Evolutionary conservation across 805 yeast species (phyloP), one percentile per base, ranked within the genome.

Genomic region (Pichia thaimueangensis): DNA sequence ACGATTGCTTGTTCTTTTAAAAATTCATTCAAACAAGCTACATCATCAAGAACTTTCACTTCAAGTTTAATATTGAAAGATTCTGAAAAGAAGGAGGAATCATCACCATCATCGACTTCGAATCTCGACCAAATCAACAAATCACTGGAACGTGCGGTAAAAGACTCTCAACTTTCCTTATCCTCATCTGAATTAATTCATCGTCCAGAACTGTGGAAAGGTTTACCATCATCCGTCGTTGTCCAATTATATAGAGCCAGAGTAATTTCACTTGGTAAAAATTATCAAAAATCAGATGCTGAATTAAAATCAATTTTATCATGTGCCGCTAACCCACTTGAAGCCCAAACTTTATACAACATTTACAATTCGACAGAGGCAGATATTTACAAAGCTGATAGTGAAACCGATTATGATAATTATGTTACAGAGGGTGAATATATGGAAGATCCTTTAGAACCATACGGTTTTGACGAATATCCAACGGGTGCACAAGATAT

Each of bases 401-500:
- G 66, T 21, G 65, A 67, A 21, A 63, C 65, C 36, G 65, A 72
- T 35, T 68, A 67, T 41, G 69, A 65, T 31, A 64, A 63, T 43
- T 69, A 64, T 37, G 64, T 67, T 35, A 58, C 62, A 6, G 59
- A 56, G 30, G 63, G 63, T 47, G 55, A 54, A 17, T 59, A 50
- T 34, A 50, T 58, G 55, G 57, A 56, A 35, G 60, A 55, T 21
- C 41, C 42, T 9, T 41, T 47, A 13, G 63, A 60, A 43, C 66
- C 70, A n/a, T 76, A 71, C 51, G 70, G 71, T 53, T 78, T 67
- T 53, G 86, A 80, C 56, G 88, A 82, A 55, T 68, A 78, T 48
- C 82, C 87, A 21, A 69, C 81, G 5, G 65, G 67, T 12, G 94
- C 93, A 19, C 94, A 82, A 53, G 80, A 82, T 53, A 73, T 75